Conservation (phyloP, 2,329 filamentous ascomycete species). For the Chaetomium olivaceum region DNA sequence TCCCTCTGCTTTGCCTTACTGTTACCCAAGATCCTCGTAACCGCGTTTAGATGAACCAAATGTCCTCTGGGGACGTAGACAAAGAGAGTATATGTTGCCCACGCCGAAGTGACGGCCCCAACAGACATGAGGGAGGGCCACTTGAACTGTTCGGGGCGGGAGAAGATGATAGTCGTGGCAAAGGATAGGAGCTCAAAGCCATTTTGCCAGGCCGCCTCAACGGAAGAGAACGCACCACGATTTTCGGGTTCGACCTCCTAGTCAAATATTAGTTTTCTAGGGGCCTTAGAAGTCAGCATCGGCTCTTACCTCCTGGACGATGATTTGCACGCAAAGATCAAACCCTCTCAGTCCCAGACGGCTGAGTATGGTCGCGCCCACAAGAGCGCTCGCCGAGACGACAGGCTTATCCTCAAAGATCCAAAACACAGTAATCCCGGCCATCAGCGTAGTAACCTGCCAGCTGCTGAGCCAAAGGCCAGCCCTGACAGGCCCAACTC, state of each 20-base stretch:
- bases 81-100: slow-evolving; percentile 22
- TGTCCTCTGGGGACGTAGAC: background rate
- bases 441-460: slow-evolving; percentile 60
- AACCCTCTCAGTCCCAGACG: slow-evolving; percentile 13
- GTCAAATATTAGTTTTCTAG: background rate
- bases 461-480: slow-evolving; percentile 72
- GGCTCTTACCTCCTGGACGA: slow-evolving; percentile 58
- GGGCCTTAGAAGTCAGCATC: background rate
- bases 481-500: slow-evolving; percentile 60
- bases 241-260: slow-evolving; percentile 50
- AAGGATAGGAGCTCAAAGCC: slow-evolving; percentile 69
- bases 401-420: background rate
- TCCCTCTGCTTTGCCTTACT: background rate
- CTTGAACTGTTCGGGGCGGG: slow-evolving; percentile 62
- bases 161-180: slow-evolving; percentile 64
- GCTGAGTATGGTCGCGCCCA: slow-evolving; percentile 3
- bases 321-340: slow-evolving; percentile 30
- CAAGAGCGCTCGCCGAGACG: background rate
- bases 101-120: slow-evolving; percentile 49
- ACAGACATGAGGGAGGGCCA: slow-evolving; percentile 62
- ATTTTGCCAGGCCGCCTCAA: slow-evolving; percentile 68
- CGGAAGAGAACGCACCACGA: slow-evolving; percentile 63
- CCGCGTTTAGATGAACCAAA: slow-evolving; percentile 40
- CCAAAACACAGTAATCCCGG: background rate
- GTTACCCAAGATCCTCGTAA: background rate